Conservation (phyloP, 495 filamentous ascomycete species). For the Copromyces sp. region DNA sequence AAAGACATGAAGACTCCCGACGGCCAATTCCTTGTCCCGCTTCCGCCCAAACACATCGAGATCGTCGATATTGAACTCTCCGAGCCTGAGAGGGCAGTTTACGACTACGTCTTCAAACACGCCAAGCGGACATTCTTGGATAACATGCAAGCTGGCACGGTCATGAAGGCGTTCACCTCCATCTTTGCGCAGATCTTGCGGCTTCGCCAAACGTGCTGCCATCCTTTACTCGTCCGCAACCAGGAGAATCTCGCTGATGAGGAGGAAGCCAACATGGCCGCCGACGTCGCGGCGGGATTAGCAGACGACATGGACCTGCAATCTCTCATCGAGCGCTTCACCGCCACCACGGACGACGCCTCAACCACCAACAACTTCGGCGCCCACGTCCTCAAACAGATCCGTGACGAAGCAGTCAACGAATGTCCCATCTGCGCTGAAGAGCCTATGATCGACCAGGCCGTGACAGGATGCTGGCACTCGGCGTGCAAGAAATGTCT, state of each 20-base stretch:
- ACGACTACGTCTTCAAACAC: conserved; percentile 74
- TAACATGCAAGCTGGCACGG: conserved; percentile 81
- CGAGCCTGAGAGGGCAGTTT: conserved; percentile 75
- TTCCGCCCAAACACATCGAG: conserved; percentile 71
- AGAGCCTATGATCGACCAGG: conserved; percentile 87
- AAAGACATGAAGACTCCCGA: conserved; percentile 97
- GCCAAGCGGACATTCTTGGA: conserved; percentile 75
- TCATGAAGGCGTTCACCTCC: conserved; percentile 87
- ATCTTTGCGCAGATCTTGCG: conserved; percentile 96
- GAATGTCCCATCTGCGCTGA: conserved; percentile 94
- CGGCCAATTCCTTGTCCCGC: conserved; percentile 71
- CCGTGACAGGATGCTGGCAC: conserved; percentile 94
- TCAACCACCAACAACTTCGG: conserved; percentile 58
- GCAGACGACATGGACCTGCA: conserved; percentile 96
- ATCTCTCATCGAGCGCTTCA: conserved; percentile 74
- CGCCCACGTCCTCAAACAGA: conserved; percentile 77
- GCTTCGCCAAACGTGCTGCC: conserved; percentile 89
- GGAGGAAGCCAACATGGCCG: conserved; percentile 69
- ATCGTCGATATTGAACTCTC: conserved; percentile 83
- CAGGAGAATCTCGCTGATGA: conserved; percentile 79
- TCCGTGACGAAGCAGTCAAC: conserved; percentile 73
- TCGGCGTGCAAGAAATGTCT: conserved; percentile 90
- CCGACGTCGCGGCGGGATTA: conserved; percentile 67
- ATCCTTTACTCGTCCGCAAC: conserved; percentile 80
- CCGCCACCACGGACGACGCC: conserved; percentile 52